These are phyloP conservation scores for Plasmodium inui DNA, from an alignment of 169 alveolate genomes.

Conservation along the genomic window DNA sequence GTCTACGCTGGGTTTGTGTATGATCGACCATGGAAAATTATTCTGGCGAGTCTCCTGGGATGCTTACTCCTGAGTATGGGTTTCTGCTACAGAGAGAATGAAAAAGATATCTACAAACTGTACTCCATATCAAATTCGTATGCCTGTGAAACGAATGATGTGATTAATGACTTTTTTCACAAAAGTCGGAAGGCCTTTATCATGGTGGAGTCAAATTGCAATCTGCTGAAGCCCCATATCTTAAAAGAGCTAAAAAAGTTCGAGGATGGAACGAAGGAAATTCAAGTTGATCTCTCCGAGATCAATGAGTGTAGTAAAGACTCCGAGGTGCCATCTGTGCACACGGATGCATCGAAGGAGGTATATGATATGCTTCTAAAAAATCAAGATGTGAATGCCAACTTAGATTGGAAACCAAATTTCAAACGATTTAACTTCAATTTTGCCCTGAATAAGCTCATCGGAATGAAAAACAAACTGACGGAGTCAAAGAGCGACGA, in stretches of 20 bases:
- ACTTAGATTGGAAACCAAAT: conserved; percentile 34
- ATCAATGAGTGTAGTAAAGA: conserved; percentile 12
- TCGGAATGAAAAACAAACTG: not conserved
- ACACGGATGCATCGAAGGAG: conserved; percentile 31
- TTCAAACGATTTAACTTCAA: not conserved
- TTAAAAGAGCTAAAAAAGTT: conserved; percentile 31
- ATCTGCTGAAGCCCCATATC: conserved; percentile 22
- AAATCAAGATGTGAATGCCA: conserved; percentile 1
- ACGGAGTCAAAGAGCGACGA: not conserved
- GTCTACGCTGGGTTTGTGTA: conserved; percentile 65
- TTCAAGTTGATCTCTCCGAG: conserved; percentile 27
- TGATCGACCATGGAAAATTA: conserved; percentile 41
- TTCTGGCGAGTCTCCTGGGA: conserved; percentile 2
- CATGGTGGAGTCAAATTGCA: conserved; percentile 39
- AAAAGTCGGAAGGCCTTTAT: conserved; percentile 48
- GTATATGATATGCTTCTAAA: not conserved
- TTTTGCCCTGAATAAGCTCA: not conserved
- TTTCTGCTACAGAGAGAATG: conserved; percentile 44
- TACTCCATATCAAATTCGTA: conserved; percentile 38
- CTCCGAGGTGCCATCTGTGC: not conserved
- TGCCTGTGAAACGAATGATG: conserved; percentile 44
- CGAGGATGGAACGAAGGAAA: conserved; percentile 38
- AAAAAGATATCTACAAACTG: conserved; percentile 37
- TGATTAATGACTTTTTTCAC: conserved; percentile 30
- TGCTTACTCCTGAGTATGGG: conserved; percentile 17